A percentile compares a stretch with the other conserved stretches of the same genome.
phyloP scores from a whole-genome alignment of 345 rosid genomes.

The Eucalyptus sp. region DNA sequence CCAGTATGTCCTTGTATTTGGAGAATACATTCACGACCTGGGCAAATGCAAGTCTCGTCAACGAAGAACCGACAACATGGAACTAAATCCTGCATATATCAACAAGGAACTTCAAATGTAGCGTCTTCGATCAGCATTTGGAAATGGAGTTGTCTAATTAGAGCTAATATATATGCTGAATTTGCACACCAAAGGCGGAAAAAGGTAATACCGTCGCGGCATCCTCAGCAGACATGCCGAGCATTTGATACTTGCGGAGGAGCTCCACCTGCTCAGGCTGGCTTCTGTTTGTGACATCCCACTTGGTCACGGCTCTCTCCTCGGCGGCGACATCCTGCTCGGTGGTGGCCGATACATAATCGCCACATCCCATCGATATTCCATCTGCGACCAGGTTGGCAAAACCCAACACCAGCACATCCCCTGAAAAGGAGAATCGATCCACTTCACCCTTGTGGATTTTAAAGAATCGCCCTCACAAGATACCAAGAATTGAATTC shows the following conservation, averaged over 20 bases:
- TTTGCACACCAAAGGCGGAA: not conserved
- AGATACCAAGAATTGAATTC: not conserved
- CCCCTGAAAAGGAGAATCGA: not conserved
- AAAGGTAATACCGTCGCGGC: constrained; percentile 5
- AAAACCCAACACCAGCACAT: constrained; percentile 17
- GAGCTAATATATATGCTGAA: not conserved
- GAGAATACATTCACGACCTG: constrained; percentile 23
- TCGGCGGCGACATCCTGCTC: constrained; percentile 16
- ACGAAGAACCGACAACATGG: not conserved
- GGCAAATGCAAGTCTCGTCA: not conserved
- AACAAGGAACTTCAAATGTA: not conserved
- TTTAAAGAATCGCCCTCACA: not conserved
- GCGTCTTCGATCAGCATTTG: not conserved
- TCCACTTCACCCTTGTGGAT: not conserved
- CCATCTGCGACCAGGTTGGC: constrained; percentile 31
- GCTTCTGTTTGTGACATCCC: constrained; percentile 12
- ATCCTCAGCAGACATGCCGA: constrained; percentile 27
- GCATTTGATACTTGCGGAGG: constrained; percentile 6
- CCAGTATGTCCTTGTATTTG: constrained; percentile 16
- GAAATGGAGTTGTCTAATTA: not conserved
- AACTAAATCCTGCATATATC: not conserved
- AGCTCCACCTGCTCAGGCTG: not conserved
- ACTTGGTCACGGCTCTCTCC: constrained; percentile 13
- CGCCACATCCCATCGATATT: constrained; percentile 27
- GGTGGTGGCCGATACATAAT: constrained; percentile 15